These are phyloP conservation scores for Thielaviopsis ethacetica DNA, from an alignment of 2,329 filamentous ascomycete species.

Conservation along the genomic window DNA sequence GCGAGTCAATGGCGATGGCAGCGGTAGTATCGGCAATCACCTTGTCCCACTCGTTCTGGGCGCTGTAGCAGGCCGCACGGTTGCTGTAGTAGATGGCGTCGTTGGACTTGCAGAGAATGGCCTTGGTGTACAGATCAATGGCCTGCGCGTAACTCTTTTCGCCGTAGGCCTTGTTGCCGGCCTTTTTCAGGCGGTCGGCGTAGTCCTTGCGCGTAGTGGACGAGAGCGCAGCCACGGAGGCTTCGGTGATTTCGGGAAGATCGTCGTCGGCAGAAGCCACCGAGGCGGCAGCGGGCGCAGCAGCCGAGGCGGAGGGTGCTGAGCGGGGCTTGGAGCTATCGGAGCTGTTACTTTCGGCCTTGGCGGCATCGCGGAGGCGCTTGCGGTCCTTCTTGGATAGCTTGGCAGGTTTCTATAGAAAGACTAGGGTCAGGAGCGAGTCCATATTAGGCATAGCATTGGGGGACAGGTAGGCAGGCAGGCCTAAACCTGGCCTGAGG, in stretches of 20 bases:
- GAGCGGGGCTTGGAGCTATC: slow-evolving; percentile 2
- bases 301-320: slow-evolving; percentile 3
- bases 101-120: slow-evolving; percentile 91
- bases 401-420: slow-evolving; percentile 40
- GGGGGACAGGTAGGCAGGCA: not conserved
- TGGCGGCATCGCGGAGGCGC: slow-evolving; percentile 45
- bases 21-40: slow-evolving; percentile 95
- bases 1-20: slow-evolving; percentile 79
- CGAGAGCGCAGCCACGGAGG: slow-evolving; percentile 33
- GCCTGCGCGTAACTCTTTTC: slow-evolving; percentile 86
- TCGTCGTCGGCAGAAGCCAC: slow-evolving; percentile 41
- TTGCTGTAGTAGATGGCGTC: slow-evolving; percentile 99
- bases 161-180: slow-evolving; percentile 91
- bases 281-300: slow-evolving; percentile 3
- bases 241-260: slow-evolving; percentile 49
- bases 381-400: slow-evolving; percentile 84
- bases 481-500: slow-evolving; percentile 3
- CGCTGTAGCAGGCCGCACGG: slow-evolving; percentile 92
- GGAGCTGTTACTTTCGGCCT: slow-evolving; percentile 22
- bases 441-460: not conserved
- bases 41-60: slow-evolving; percentile 82
- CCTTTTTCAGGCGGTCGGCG: slow-evolving; percentile 81
- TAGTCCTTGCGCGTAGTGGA: slow-evolving; percentile 65
- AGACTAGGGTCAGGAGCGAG: not conserved
- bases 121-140: slow-evolving; percentile 89